Conservation (phyloP, 441 rosid genomes). For the Francoa sonchifolia region DNA sequence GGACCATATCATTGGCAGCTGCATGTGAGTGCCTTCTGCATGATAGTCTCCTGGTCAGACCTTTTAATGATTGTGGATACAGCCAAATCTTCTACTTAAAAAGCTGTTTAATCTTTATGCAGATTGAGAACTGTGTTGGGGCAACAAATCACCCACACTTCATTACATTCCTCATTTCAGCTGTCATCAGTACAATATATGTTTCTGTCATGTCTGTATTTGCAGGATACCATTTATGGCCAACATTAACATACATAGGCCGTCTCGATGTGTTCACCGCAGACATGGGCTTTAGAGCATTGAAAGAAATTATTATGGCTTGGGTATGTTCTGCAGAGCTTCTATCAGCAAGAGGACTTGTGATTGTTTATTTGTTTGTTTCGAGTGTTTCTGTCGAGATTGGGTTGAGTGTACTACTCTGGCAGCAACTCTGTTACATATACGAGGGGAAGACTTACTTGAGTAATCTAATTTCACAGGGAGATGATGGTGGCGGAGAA, state of each 20-base stretch:
- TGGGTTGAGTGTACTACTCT: constrained; percentile 58
- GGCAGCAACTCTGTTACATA: constrained; percentile 84
- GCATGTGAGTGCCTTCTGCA: too few species aligned
- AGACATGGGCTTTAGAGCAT: constrained; percentile 19
- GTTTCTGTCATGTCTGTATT: constrained; percentile 40
- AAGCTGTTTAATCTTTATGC: constrained; percentile 16
- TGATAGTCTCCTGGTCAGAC: background rate
- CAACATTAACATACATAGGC: constrained; percentile 23
- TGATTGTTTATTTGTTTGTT: constrained; percentile 64
- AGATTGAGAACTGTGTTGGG: constrained; percentile 96
- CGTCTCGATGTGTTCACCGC: constrained; percentile 10
- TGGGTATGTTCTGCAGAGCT: constrained; percentile 37
- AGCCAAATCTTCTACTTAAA: background rate
- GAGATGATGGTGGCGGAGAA: constrained; percentile 30
- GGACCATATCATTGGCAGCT: too few species aligned
- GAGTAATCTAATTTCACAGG: constrained; percentile 47
- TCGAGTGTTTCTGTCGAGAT: constrained; percentile 56
- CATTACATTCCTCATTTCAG: constrained; percentile 59
- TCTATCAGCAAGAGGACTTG: constrained; percentile 54
- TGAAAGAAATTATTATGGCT: constrained; percentile 36
- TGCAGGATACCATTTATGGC: constrained; percentile 39
- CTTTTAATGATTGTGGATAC: background rate
- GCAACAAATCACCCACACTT: constrained; percentile 72
- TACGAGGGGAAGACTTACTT: constrained; percentile 72
- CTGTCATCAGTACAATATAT: constrained; percentile 51